phyloP scores from a whole-genome alignment of 148 eudicot species.

The Fagopyrum esculentum region DNA sequence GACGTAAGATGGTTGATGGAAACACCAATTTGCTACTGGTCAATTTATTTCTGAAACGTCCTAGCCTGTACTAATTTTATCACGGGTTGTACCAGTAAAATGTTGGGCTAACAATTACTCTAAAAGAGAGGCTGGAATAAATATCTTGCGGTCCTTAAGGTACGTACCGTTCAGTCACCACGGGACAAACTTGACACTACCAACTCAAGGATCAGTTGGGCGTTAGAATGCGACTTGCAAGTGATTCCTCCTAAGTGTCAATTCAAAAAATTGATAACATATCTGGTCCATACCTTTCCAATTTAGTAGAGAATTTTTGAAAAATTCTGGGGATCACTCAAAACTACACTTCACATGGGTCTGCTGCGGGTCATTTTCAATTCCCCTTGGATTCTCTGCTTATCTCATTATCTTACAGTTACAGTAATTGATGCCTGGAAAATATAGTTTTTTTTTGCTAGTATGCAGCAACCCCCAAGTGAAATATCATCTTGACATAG shows the following conservation, averaged over 20 bases:
- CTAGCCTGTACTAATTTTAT: background rate
- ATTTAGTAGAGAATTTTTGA: background rate
- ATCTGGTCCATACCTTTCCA: background rate
- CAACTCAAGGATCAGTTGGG: background rate
- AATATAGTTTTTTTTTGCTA: background rate
- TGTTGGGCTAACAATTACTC: background rate
- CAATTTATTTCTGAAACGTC: background rate
- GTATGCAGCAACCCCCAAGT: slow-evolving; percentile 7
- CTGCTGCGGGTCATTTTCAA: background rate
- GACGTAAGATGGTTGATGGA: background rate
- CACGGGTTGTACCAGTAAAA: background rate
- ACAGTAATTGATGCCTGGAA: slow-evolving; percentile 1
- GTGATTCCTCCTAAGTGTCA: background rate
- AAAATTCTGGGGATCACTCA: background rate
- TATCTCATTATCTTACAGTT: background rate
- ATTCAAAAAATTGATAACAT: background rate
- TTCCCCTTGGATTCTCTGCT: slow-evolving; percentile 2
- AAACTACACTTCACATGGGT: slow-evolving; percentile 7
- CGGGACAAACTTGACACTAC: background rate
- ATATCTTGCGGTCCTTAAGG: too few species aligned
- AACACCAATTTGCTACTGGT: background rate
- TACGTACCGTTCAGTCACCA: background rate
- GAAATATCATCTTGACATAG: background rate
- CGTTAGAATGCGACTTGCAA: background rate
- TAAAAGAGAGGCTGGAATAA: background rate